phyloP scores from a whole-genome alignment of 768 basidiomycete genomes.

The Symmetrospora coprosmae region DNA sequence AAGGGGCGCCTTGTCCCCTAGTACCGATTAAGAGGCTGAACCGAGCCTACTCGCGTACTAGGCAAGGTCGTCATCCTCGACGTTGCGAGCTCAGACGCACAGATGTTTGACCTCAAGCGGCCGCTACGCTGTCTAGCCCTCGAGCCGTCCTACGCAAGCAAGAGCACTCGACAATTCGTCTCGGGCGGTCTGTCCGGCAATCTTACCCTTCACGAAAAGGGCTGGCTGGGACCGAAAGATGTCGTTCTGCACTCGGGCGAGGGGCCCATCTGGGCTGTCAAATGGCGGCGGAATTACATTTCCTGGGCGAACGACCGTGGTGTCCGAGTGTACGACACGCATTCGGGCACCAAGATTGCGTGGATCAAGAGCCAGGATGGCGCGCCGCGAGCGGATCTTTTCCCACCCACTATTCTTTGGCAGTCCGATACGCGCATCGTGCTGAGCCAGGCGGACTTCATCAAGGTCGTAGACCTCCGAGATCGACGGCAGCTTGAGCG shows the following conservation, averaged over 20 bases:
- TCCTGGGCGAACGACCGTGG: conserved; percentile 98
- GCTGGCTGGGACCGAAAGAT: conserved; percentile 91
- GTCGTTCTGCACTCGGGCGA: conserved; percentile 50
- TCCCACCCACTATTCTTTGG: conserved; percentile 84
- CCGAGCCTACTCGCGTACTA: too few species aligned
- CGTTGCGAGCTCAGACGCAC: conserved; percentile 59
- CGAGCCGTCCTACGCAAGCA: conserved; percentile 77
- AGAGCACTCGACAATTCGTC: conserved; percentile 61
- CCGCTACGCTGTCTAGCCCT: conserved; percentile 80
- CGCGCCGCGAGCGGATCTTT: conserved; percentile 81
- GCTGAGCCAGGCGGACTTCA: conserved; percentile 71
- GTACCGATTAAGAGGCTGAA: too few species aligned
- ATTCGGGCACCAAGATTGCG: conserved; percentile 59
- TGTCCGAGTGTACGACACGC: conserved; percentile 80
- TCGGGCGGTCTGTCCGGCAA: conserved; percentile 84
- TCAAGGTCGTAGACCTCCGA: conserved; percentile 68
- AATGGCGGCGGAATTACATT: conserved; percentile 72
- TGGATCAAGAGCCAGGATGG: conserved; percentile 69
- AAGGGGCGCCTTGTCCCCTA: too few species aligned
- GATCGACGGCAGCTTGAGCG: conserved; percentile 29
- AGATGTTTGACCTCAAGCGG: conserved; percentile 76
- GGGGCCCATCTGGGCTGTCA: conserved; percentile 83
- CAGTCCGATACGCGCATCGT: conserved; percentile 80
- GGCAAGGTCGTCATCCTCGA: conserved; percentile 85
- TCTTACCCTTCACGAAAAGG: conserved; percentile 78